Conservation (phyloP, 2,329 filamentous ascomycete species). For the Aspergillus vadensis region DNA sequence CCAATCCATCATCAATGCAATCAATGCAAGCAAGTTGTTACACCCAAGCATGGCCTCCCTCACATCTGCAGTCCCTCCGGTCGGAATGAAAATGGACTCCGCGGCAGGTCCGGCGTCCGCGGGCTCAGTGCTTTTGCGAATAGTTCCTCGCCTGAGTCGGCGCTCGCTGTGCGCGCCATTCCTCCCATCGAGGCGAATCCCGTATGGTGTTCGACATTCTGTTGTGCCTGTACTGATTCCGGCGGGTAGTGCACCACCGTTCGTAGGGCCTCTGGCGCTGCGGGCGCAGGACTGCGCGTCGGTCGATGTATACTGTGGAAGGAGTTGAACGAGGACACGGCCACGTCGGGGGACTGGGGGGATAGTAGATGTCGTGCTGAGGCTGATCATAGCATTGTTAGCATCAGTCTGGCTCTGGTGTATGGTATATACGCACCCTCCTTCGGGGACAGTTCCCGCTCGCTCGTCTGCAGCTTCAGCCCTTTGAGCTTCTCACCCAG, state of each 20-base stretch:
- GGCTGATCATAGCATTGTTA: neutral
- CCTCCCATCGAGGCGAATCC: conserved; percentile 36
- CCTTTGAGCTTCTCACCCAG: conserved; percentile 79
- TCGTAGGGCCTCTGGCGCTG: conserved; percentile 1
- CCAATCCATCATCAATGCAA: no score
- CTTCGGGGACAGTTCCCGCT: conserved; percentile 61
- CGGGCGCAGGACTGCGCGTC: conserved; percentile 14
- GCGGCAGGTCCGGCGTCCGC: conserved; percentile 80
- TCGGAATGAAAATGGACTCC: conserved; percentile 73
- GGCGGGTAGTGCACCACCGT: conserved; percentile 45
- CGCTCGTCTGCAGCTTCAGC: conserved; percentile 73
- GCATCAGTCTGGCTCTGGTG: no score
- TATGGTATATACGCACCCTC: conserved; percentile 41
- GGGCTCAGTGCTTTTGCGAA: conserved; percentile 88
- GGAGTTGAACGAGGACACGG: conserved; percentile 62
- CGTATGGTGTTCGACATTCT: conserved; percentile 29
- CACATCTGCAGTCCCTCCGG: conserved; percentile 26
- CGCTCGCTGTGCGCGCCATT: conserved; percentile 36
- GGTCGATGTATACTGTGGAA: conserved; percentile 51
- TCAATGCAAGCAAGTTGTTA: no score
- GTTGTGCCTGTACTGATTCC: conserved; percentile 39
- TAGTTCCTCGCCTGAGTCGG: conserved; percentile 72
- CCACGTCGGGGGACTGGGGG: conserved; percentile 64
- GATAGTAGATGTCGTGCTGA: conserved; percentile 55
- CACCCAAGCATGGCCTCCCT: conserved; percentile 2